Evolutionary conservation across 108 stramenopile genomes (phyloP).

Genomic region (Cylindrotheca closterium): DNA sequence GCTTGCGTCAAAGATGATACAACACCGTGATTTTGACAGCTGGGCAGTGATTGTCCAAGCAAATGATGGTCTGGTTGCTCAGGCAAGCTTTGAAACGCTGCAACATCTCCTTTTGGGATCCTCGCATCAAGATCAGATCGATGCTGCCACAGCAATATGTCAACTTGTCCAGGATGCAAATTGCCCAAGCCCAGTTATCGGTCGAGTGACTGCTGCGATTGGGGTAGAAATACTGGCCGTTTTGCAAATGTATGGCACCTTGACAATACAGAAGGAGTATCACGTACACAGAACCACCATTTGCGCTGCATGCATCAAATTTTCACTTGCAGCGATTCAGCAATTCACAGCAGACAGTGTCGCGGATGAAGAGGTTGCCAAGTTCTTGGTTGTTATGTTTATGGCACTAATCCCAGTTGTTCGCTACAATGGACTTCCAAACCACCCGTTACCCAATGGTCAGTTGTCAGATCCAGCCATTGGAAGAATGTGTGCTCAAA

Average conservation of each 20-base stretch:
- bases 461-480: constrained; percentile 47
- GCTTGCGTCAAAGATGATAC: constrained; percentile 39
- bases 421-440: constrained; percentile 84
- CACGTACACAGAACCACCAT: constrained; percentile 38
- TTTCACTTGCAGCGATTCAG: constrained; percentile 69
- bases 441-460: constrained; percentile 45
- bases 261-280: constrained; percentile 1
- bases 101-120: constrained; percentile 20
- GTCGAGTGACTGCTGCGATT: constrained; percentile 36
- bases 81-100: constrained; percentile 46
- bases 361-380: constrained; percentile 39
- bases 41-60: constrained; percentile 56
- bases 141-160: constrained; percentile 47
- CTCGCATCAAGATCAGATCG: constrained; percentile 9
- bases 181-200: constrained; percentile 34
- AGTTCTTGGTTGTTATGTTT: constrained; percentile 61
- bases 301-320: constrained; percentile 69
- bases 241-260: constrained; percentile 58
- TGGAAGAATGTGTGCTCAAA: constrained; percentile 79
- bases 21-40: constrained; percentile 53
- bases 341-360: constrained; percentile 38
- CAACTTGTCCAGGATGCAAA: constrained; percentile 28
- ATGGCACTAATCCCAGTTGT: constrained; percentile 54
- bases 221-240: constrained; percentile 58
- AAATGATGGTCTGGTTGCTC: constrained; percentile 52